Conservation (phyloP, 495 filamentous ascomycete genomes). For the Viridothelium virens region DNA sequence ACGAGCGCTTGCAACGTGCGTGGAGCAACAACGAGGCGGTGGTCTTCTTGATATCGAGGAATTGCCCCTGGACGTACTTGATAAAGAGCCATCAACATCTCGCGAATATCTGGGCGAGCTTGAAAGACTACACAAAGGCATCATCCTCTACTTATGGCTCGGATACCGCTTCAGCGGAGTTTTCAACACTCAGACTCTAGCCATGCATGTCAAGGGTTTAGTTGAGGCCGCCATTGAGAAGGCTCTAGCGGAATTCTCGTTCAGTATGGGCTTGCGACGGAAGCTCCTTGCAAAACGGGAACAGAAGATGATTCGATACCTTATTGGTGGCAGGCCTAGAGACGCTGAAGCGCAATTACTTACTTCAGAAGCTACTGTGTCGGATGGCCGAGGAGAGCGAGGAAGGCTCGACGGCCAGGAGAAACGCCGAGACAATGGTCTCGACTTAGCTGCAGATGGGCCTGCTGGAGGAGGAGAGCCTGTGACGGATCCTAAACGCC, state of each 20-base stretch:
- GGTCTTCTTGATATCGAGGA: constrained; percentile 52
- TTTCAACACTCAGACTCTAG: constrained; percentile 68
- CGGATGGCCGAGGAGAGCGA: not conserved
- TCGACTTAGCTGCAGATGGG: not conserved
- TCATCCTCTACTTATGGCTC: constrained; percentile 86
- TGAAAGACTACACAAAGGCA: constrained; percentile 69
- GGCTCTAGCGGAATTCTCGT: constrained; percentile 46
- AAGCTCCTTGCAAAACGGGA: constrained; percentile 21
- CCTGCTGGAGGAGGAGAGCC: not conserved
- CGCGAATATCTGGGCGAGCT: constrained; percentile 53
- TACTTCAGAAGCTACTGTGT: not conserved
- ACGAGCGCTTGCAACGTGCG: constrained; percentile 54
- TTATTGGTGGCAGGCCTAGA: not conserved
- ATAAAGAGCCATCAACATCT: constrained; percentile 29
- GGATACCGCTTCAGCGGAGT: constrained; percentile 64
- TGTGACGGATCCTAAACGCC: not conserved
- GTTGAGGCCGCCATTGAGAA: constrained; percentile 71
- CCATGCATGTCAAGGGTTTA: constrained; percentile 68
- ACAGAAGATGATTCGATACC: constrained; percentile 6
- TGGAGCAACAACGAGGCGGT: constrained; percentile 57
- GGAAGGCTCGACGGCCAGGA: not conserved
- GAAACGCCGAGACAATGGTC: not conserved
- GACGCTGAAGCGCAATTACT: not conserved
- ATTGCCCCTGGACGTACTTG: constrained; percentile 37
- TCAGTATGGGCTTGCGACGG: constrained; percentile 14